Evolutionary conservation across 768 basidiomycete genomes (phyloP).

Genomic region (Russula griseocarnosa): DNA sequence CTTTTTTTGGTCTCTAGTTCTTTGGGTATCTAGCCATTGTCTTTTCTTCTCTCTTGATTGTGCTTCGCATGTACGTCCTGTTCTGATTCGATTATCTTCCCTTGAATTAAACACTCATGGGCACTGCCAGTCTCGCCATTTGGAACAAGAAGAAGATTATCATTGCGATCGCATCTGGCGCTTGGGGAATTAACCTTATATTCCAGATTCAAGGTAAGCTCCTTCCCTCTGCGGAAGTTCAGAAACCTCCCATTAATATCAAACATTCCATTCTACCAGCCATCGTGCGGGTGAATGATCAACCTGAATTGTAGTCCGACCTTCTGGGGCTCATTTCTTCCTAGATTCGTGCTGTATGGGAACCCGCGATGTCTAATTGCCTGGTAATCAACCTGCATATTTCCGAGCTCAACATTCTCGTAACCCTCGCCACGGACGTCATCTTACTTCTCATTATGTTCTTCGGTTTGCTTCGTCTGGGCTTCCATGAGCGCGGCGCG

Average conservation of each 20-base stretch:
- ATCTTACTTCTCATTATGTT: neutral
- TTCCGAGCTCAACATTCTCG: neutral
- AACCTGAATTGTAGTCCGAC: neutral
- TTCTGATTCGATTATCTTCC: too few species aligned
- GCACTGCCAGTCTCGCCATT: neutral
- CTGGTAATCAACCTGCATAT: neutral
- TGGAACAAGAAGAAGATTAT: neutral
- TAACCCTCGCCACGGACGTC: neutral
- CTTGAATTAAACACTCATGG: too few species aligned
- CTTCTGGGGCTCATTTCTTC: neutral
- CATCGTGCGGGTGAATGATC: neutral
- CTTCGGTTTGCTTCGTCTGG: neutral
- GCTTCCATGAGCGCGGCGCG: neutral
- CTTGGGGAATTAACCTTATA: neutral
- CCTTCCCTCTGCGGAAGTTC: neutral
- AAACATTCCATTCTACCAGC: too few species aligned
- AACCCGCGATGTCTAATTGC: neutral
- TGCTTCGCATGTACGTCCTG: neutral
- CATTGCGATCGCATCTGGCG: neutral
- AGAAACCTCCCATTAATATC: neutral
- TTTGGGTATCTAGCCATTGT: neutral
- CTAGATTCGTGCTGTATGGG: neutral
- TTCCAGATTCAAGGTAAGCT: neutral
- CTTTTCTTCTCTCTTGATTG: neutral
- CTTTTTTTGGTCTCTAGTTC: neutral